Percentiles rank a stretch among this genome's conserved stretches.
Conservation (phyloP, 2,329 filamentous ascomycete species). For the Lojkania enalia region DNA sequence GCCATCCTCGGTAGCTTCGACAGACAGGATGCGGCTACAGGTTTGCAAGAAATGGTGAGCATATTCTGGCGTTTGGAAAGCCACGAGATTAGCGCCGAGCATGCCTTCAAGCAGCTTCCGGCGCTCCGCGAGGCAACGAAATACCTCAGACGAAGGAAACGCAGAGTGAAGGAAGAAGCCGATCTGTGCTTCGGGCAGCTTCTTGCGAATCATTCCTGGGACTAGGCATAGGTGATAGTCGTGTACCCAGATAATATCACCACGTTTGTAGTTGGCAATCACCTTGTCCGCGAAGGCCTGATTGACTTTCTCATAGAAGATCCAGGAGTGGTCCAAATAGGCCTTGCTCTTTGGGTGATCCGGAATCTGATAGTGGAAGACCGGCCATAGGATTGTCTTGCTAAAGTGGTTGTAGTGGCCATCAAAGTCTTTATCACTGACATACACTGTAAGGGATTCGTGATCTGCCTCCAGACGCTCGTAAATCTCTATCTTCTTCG, state of each 20-base stretch:
- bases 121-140: slow-evolving; percentile 84
- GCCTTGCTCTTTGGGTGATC: slow-evolving; percentile 98
- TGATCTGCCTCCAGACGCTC: slow-evolving; percentile 79
- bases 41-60: slow-evolving; percentile 93
- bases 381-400: slow-evolving; percentile 97
- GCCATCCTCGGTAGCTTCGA: slow-evolving; percentile 85
- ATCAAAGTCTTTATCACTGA: slow-evolving; percentile 89
- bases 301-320: slow-evolving; percentile 90
- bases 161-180: slow-evolving; percentile 95
- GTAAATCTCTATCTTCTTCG: slow-evolving; percentile 80
- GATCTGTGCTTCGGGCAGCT: slow-evolving; percentile 90
- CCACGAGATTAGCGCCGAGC: slow-evolving; percentile 87
- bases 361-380: slow-evolving; percentile 97
- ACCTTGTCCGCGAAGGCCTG: slow-evolving; percentile 91
- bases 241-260: slow-evolving; percentile 92
- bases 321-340: slow-evolving; percentile 95
- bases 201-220: slow-evolving; percentile 84
- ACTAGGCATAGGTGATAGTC: slow-evolving; percentile 93
- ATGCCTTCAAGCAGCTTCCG: slow-evolving; percentile 89
- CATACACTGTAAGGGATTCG: slow-evolving; percentile 81
- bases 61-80: slow-evolving; percentile 93
- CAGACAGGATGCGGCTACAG: slow-evolving; percentile 86
- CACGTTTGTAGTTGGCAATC: slow-evolving; percentile 87
- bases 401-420: slow-evolving; percentile 95
- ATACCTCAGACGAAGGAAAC: slow-evolving; percentile 95